Percentiles rank a stretch among this genome's conserved stretches.
Evolutionary conservation across 2,329 filamentous ascomycete species (phyloP).

Genomic region (Tolypocladium ovalisporum): DNA sequence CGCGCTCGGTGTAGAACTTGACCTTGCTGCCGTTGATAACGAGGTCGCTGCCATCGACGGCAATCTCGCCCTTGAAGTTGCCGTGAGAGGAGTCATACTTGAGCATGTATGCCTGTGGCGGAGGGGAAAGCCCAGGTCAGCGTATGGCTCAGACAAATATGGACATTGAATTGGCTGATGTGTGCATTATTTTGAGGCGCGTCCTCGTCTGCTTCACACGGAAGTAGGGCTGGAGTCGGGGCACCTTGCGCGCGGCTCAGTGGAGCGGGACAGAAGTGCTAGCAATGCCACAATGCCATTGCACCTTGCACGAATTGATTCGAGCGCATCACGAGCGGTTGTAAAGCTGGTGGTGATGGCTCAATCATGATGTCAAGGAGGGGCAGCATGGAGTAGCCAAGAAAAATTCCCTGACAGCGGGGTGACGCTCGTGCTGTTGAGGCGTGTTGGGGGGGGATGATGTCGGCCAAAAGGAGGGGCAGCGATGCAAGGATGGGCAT

Average conservation of each 20-base stretch:
- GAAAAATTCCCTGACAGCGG: not conserved
- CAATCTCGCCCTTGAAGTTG: constrained; percentile 84
- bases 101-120: constrained; percentile 89
- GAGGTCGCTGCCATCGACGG: constrained; percentile 60
- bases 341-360: not conserved
- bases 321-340: not conserved
- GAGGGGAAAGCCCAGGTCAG: constrained; percentile 2
- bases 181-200: no score
- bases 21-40: constrained; percentile 89
- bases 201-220: not conserved
- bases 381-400: not conserved
- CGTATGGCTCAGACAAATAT: not conserved
- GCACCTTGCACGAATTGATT: not conserved
- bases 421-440: not conserved
- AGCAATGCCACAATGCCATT: not conserved
- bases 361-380: not conserved
- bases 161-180: not conserved
- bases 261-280: not conserved
- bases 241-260: not conserved
- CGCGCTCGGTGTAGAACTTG: constrained; percentile 88
- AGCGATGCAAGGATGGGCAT: constrained; percentile 1
- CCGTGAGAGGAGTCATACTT: constrained; percentile 99
- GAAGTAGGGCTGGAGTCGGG: not conserved
- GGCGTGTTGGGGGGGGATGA: not conserved
- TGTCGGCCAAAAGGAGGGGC: constrained; percentile 5